Percentiles rank a stretch among this genome's conserved stretches.
These are phyloP conservation scores for Sanguinoderma infundibulare DNA, from an alignment of 1,284 basidiomycete species.

Conservation along the genomic window DNA sequence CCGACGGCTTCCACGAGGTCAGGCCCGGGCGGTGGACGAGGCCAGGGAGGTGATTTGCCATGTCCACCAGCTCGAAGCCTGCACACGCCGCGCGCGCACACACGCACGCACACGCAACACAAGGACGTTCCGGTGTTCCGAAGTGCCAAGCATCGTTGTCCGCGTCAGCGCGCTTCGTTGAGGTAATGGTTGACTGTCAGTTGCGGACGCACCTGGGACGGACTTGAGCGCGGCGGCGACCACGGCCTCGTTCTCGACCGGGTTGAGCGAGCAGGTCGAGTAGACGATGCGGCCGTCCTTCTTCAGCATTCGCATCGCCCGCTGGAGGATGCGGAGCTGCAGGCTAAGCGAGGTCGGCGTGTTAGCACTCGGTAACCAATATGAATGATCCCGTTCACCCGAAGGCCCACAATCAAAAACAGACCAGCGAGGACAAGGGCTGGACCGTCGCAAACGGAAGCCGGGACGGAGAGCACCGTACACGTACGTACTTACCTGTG, in stretches of 20 bases:
- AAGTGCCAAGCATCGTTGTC: neutral
- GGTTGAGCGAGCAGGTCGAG: conserved; percentile 98
- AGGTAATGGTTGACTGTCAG: conserved; percentile 4
- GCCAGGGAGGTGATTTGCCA: conserved; percentile 70
- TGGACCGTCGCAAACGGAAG: neutral
- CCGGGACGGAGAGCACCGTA: conserved; percentile 29
- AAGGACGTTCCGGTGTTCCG: conserved; percentile 3
- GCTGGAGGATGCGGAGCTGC: conserved; percentile 90
- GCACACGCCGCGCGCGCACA: too few species aligned
- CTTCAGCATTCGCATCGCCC: conserved; percentile 91
- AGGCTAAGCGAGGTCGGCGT: conserved; percentile 51
- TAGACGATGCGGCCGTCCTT: conserved; percentile 92
- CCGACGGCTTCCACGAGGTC: conserved; percentile 74
- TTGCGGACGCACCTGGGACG: conserved; percentile 58
- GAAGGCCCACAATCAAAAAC: neutral
- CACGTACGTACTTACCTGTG: conserved; percentile 81
- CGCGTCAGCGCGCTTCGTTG: conserved; percentile 1
- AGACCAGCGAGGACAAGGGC: neutral
- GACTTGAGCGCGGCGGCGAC: conserved; percentile 82
- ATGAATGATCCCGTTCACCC: neutral
- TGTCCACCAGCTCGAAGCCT: conserved; percentile 87
- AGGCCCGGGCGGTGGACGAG: conserved; percentile 81
- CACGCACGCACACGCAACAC: too few species aligned
- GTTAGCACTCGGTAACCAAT: neutral
- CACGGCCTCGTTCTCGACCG: conserved; percentile 97